Evolutionary conservation across 768 basidiomycete species (phyloP), one percentile per base, ranked within the genome.

Genomic region (Mycena sanguinolenta): DNA sequence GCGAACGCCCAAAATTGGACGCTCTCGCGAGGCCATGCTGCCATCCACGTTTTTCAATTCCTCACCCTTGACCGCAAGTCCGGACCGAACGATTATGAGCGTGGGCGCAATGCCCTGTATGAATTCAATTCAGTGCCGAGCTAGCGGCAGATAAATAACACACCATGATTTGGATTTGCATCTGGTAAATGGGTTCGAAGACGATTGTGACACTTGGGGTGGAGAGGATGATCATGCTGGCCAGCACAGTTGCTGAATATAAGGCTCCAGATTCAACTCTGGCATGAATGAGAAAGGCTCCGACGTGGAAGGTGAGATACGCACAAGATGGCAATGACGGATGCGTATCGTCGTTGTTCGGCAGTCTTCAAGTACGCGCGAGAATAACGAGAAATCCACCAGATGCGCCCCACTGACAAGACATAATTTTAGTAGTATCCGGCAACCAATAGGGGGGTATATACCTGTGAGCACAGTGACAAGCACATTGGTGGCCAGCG

Each of bases 21-120:
- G 62, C 21, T 52, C 36, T 34, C 6, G 10, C 10, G 32, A 34
- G 19, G 36, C 2, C 8, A 28, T 49, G 50, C 39, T 46, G n/a
- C n/a, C n/a, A n/a, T n/a, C n/a, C 44, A 27, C 27, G 7, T n/a
- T 8, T 21, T 34, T 34, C 32, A 9, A n/a, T 42, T 58, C 19
- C 49, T 44, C 30, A 49, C 57, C 39, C 69, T 71, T 42, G 30
- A 75, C 60, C 36, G 77, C 77, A n/a, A 77, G 74, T 27, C 78
- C 79, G 7, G 79, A 75, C 50, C 79, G 79, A 2, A 79, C 78
- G 70, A 80, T 79, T 30, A 80, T 79, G 54, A 80, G 74, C 7
- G 79, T 79, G 8, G 79, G 79, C 19, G 77, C 78, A 27, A 80
- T 80, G 21, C 77, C 78, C 79, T 80, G 14, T 6, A n/a, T n/a